These are phyloP conservation scores for Lasiosphaeris hirsuta DNA, from an alignment of 495 filamentous ascomycete species.

Conservation along the genomic window DNA sequence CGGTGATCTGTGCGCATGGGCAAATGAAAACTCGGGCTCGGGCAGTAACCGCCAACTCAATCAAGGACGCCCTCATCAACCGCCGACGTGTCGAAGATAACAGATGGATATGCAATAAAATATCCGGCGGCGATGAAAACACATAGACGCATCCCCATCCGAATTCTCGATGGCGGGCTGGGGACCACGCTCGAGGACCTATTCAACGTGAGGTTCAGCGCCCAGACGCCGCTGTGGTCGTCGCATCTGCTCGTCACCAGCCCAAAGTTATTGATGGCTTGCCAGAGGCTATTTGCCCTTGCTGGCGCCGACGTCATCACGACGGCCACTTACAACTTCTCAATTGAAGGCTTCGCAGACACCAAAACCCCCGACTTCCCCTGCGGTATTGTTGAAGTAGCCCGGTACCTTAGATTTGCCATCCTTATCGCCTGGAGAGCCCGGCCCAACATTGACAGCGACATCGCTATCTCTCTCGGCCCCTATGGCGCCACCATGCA, in stretches of 20 bases:
- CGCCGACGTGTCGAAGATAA: no score
- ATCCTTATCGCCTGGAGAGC: slow-evolving; percentile 37
- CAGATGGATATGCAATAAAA: no score
- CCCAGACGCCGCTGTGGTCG: slow-evolving; percentile 58
- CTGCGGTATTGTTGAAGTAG: slow-evolving; percentile 24
- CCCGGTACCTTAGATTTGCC: slow-evolving; percentile 29
- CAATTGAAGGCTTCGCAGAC: slow-evolving; percentile 48
- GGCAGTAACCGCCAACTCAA: no score
- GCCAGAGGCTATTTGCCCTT: slow-evolving; percentile 51
- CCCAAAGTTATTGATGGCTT: slow-evolving; percentile 46
- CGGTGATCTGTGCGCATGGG: no score
- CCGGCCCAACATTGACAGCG: slow-evolving; percentile 14
- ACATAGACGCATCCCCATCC: slow-evolving; percentile 33
- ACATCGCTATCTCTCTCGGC: slow-evolving; percentile 54
- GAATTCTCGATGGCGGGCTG: slow-evolving; percentile 62
- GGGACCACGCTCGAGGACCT: slow-evolving; percentile 62
- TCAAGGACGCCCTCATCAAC: no score
- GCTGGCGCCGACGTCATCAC: slow-evolving; percentile 58
- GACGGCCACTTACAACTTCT: slow-evolving; percentile 65
- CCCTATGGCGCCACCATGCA: slow-evolving; percentile 64
- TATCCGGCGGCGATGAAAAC: slow-evolving; percentile 13
- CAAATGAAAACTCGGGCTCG: no score
- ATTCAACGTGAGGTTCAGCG: slow-evolving; percentile 46
- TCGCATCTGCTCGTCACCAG: slow-evolving; percentile 56
- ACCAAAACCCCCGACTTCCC: slow-evolving; percentile 25